These are phyloP conservation scores for Populus davidiana DNA, from an alignment of 345 rosid species.

Conservation along the genomic window DNA sequence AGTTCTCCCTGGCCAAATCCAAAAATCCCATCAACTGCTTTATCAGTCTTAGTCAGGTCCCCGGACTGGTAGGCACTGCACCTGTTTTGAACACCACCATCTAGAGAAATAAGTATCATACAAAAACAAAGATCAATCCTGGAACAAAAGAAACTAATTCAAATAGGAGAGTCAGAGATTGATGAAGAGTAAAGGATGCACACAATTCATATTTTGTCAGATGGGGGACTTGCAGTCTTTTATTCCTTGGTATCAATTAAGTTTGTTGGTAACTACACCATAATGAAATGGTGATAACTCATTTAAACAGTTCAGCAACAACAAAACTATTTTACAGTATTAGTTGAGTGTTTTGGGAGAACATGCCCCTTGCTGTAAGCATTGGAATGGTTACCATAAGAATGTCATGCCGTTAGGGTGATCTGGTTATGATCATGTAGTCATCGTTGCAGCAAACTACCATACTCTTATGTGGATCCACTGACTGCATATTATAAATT, in stretches of 20 bases:
- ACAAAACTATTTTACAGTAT: neutral
- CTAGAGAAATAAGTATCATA: conserved; percentile 14
- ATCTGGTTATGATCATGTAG: neutral
- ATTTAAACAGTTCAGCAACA: neutral
- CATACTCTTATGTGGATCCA: neutral
- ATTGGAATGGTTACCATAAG: neutral
- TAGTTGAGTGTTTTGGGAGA: neutral
- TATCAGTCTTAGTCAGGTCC: conserved; percentile 28
- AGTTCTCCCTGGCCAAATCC: conserved; percentile 38
- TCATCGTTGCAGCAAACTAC: neutral
- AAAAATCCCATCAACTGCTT: conserved; percentile 36
- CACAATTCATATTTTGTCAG: neutral
- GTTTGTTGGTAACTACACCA: neutral
- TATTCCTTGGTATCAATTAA: neutral
- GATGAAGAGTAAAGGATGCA: neutral
- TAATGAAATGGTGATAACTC: neutral
- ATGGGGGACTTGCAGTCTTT: neutral
- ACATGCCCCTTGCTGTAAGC: neutral
- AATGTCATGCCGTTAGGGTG: neutral
- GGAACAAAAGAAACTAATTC: neutral
- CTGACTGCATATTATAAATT: neutral
- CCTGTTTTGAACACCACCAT: conserved; percentile 30
- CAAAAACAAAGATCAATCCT: conserved; percentile 1
- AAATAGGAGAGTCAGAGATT: neutral
- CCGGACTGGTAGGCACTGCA: conserved; percentile 35